These are phyloP conservation scores for Microstroma glucosiphilum DNA, from an alignment of 1,284 basidiomycete species.

Conservation along the genomic window DNA sequence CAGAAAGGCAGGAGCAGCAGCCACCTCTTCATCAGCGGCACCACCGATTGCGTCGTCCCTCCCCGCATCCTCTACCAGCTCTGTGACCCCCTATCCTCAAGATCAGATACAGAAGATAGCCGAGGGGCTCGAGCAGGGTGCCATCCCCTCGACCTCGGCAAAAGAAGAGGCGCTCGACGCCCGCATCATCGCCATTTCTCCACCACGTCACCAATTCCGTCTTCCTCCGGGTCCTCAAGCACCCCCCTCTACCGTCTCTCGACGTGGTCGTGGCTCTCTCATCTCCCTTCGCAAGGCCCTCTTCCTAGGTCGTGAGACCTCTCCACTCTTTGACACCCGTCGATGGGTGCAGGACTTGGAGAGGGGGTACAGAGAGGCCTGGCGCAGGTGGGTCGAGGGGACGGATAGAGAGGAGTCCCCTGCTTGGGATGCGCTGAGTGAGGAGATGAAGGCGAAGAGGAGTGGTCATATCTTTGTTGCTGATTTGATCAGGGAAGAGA, in stretches of 20 bases:
- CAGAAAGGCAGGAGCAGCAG: neutral
- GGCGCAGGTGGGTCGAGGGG: constrained; percentile 60
- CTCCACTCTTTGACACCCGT: constrained; percentile 59
- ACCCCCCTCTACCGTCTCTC: constrained; percentile 21
- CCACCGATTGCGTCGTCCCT: neutral
- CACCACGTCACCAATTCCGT: constrained; percentile 16
- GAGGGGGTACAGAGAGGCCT: constrained; percentile 57
- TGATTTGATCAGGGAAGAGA: neutral
- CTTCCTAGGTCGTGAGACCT: constrained; percentile 56
- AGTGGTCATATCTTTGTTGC: constrained; percentile 30
- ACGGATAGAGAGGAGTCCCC: constrained; percentile 54
- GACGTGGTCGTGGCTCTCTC: constrained; percentile 23
- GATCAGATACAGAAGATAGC: neutral
- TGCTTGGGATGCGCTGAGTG: constrained; percentile 46
- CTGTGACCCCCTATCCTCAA: neutral
- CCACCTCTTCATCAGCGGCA: neutral
- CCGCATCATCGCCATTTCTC: constrained; percentile 14
- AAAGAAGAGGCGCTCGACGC: constrained; percentile 5
- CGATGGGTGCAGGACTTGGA: constrained; percentile 60
- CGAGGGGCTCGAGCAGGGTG: neutral
- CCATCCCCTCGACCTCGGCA: neutral
- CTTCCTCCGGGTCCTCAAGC: constrained; percentile 18
- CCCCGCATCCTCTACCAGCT: neutral
- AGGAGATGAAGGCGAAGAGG: constrained; percentile 9
- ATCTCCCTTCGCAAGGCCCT: constrained; percentile 43